Conservation (phyloP, 108 stramenopile species). For the Poteriospumella lacustris region DNA sequence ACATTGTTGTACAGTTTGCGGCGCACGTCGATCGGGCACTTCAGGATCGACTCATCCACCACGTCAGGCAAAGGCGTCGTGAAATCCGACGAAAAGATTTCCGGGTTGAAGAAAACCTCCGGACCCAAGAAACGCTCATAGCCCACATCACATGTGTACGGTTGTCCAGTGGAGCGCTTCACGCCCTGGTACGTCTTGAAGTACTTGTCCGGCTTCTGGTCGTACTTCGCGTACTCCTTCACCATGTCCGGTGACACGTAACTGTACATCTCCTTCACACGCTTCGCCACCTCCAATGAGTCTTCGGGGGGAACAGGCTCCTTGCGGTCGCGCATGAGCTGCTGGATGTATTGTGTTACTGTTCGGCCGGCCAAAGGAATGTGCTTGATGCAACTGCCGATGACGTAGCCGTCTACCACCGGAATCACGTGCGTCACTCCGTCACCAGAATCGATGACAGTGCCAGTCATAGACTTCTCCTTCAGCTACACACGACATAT, state of each 20-base stretch:
- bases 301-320: constrained; percentile 61
- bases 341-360: constrained; percentile 59
- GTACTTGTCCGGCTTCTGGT: constrained; percentile 55
- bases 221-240: constrained; percentile 62
- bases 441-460: constrained; percentile 64
- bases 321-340: constrained; percentile 57
- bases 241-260: constrained; percentile 62
- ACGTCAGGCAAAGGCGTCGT: constrained; percentile 59
- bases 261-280: constrained; percentile 62
- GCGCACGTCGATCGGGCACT: constrained; percentile 65
- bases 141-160: constrained; percentile 50
- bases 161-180: constrained; percentile 24
- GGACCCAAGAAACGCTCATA: constrained; percentile 67
- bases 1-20: constrained; percentile 65
- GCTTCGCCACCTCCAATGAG: constrained; percentile 52
- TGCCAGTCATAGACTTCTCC: constrained; percentile 61
- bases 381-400: constrained; percentile 65
- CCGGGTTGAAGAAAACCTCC: constrained; percentile 68
- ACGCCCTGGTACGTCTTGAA: constrained; percentile 49
- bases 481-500: constrained; percentile 20
- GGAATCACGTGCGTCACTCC: constrained; percentile 69
- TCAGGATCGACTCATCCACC: constrained; percentile 61
- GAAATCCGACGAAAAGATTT: constrained; percentile 60
- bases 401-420: constrained; percentile 66
- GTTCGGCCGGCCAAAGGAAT: constrained; percentile 65